Percentiles rank a stretch among this genome's conserved stretches.
phyloP scores from a whole-genome alignment of 2,329 filamentous ascomycete species.

The Fusarium chlamydosporum region DNA sequence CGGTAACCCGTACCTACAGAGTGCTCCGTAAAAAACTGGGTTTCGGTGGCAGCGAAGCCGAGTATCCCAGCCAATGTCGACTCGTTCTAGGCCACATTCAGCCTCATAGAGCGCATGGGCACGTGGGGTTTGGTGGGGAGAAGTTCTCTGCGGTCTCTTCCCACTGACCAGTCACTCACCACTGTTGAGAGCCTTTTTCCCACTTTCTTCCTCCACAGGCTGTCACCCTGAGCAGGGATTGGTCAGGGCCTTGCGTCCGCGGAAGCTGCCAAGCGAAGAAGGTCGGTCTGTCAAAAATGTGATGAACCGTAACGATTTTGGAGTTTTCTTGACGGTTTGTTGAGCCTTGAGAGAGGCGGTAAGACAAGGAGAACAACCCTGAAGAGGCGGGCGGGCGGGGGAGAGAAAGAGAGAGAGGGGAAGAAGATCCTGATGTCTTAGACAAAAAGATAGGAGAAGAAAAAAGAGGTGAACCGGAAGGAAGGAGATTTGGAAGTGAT shows the following conservation, averaged over 20 bases:
- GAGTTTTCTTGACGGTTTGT: conserved; percentile 11
- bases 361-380: conserved; percentile 7
- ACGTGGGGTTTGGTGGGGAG: conserved; percentile 49
- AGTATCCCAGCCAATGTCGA: conserved; percentile 41
- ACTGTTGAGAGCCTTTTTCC: conserved; percentile 28
- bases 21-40: conserved; percentile 36
- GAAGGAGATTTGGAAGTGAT: neutral
- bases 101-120: conserved; percentile 49
- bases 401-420: no score
- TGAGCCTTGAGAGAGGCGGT: conserved; percentile 17
- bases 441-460: conserved; percentile 10
- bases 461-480: conserved; percentile 2
- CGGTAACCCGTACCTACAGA: conserved; percentile 23
- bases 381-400: conserved; percentile 7
- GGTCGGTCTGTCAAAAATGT: conserved; percentile 32
- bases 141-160: conserved; percentile 1
- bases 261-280: conserved; percentile 29
- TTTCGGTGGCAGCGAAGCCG: conserved; percentile 36
- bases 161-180: conserved; percentile 6
- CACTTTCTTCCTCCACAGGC: conserved; percentile 24
- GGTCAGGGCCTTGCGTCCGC: conserved; percentile 33
- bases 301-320: conserved; percentile 10
- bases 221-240: conserved; percentile 36
- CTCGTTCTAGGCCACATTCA: conserved; percentile 51
- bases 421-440: neutral